Percentiles rank a stretch among this genome's conserved stretches.
These are phyloP conservation scores for Rhododendron williamsianum DNA, from an alignment of 148 eudicot genomes.

Conservation along the genomic window DNA sequence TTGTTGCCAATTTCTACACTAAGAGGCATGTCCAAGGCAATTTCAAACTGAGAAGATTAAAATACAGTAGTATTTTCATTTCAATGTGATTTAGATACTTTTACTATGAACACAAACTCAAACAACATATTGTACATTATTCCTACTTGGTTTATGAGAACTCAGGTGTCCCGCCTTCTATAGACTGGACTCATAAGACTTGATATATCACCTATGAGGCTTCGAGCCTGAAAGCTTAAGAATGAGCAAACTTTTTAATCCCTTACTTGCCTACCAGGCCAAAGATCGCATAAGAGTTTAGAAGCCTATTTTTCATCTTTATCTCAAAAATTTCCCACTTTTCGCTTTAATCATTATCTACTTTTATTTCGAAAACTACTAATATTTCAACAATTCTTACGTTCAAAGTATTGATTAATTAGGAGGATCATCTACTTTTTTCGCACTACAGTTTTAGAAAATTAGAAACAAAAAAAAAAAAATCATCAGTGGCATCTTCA, in stretches of 20 bases:
- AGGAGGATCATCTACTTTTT: neutral
- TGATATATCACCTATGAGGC: neutral
- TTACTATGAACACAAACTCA: no score
- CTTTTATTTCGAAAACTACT: neutral
- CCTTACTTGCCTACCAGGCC: neutral
- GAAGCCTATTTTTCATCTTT: neutral
- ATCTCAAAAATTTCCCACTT: neutral
- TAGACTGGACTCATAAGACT: neutral
- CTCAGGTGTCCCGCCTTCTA: neutral
- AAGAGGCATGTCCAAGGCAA: no score
- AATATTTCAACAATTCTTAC: neutral
- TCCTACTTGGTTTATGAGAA: no score
- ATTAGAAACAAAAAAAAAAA: neutral
- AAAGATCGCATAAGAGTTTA: neutral
- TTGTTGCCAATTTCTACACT: no score
- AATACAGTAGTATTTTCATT: no score
- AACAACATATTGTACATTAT: no score
- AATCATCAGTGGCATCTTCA: neutral
- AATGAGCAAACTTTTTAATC: neutral
- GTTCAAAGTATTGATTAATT: neutral
- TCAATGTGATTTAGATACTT: no score
- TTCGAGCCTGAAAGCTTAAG: neutral
- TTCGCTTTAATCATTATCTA: neutral
- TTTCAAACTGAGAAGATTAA: no score
- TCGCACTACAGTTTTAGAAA: neutral